Evolutionary conservation across 305 asterid species (phyloP).

Genomic region (Fraxinus xanthoxyloides): DNA sequence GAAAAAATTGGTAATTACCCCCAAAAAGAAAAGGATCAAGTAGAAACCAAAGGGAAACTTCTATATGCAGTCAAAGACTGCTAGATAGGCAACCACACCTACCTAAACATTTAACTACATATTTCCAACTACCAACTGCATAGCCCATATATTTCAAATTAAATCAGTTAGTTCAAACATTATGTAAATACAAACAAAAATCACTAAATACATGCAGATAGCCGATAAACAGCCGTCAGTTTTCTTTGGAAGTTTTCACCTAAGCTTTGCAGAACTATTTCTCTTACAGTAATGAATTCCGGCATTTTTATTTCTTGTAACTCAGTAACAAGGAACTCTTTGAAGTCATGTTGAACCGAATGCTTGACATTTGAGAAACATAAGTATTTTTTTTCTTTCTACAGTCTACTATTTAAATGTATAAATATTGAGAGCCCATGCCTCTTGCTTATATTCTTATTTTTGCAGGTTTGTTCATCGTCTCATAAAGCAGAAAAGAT

Average conservation of each 20-base stretch:
- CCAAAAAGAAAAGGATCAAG: not conserved
- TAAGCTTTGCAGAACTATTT: not conserved
- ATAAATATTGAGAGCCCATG: not conserved
- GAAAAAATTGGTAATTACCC: not conserved
- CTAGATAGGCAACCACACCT: not conserved
- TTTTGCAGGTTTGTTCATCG: not conserved
- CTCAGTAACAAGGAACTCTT: not conserved
- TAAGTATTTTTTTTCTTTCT: not conserved
- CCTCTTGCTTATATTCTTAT: not conserved
- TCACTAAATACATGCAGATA: not conserved
- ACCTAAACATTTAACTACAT: not conserved
- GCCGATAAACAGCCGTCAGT: not conserved
- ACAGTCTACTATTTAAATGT: not conserved
- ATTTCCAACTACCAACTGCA: not conserved
- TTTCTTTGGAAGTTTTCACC: not conserved
- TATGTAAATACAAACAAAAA: not conserved
- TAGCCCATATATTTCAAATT: not conserved
- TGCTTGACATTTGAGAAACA: not conserved
- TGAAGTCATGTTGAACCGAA: not conserved
- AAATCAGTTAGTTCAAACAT: not conserved
- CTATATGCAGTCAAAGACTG: not conserved
- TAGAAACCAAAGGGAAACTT: not conserved
- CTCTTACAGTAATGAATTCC: not conserved
- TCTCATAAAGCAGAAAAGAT: not conserved
- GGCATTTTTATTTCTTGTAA: not conserved